These are phyloP conservation scores for Parastagonospora avenae DNA, from an alignment of 2,329 filamentous ascomycete species.

Conservation along the genomic window DNA sequence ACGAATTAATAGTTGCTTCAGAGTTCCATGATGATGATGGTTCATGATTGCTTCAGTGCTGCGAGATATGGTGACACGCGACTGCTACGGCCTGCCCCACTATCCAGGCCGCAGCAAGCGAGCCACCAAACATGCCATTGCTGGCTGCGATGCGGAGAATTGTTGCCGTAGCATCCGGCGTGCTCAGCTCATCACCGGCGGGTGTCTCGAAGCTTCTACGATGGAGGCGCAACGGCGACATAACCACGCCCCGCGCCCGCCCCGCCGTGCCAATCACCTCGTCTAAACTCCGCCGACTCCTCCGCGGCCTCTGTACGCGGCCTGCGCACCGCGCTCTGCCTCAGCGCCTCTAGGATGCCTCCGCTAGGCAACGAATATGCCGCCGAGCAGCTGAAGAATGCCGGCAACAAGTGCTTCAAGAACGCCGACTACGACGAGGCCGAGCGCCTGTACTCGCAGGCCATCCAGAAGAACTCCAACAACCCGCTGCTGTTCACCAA, in stretches of 20 bases:
- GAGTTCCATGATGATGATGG: too few species aligned
- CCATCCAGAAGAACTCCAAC: constrained; percentile 77
- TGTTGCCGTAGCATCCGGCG: constrained; percentile 6
- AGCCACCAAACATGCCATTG: too few species aligned
- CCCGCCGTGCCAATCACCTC: constrained; percentile 25
- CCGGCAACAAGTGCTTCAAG: constrained; percentile 69
- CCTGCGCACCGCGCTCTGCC: constrained; percentile 1
- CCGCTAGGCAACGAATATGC: constrained; percentile 43
- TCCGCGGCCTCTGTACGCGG: constrained; percentile 9
- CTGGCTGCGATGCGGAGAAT: not conserved
- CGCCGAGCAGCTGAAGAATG: constrained; percentile 55
- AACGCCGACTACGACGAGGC: constrained; percentile 68
- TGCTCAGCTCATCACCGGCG: constrained; percentile 25
- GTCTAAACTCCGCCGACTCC: constrained; percentile 24
- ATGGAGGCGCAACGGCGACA: constrained; percentile 10
- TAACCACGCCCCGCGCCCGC: constrained; percentile 21
- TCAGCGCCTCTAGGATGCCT: constrained; percentile 17
- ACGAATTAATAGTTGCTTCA: too few species aligned
- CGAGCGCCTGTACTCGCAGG: constrained; percentile 73
- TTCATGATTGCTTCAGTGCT: too few species aligned
- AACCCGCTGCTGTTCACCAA: constrained; percentile 88
- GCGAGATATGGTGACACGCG: too few species aligned
- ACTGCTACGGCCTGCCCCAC: too few species aligned
- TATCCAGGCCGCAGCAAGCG: too few species aligned
- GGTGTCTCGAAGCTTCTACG: constrained; percentile 36